Conservation (phyloP, 2,329 filamentous ascomycete genomes). For the Xylariales sp. region DNA sequence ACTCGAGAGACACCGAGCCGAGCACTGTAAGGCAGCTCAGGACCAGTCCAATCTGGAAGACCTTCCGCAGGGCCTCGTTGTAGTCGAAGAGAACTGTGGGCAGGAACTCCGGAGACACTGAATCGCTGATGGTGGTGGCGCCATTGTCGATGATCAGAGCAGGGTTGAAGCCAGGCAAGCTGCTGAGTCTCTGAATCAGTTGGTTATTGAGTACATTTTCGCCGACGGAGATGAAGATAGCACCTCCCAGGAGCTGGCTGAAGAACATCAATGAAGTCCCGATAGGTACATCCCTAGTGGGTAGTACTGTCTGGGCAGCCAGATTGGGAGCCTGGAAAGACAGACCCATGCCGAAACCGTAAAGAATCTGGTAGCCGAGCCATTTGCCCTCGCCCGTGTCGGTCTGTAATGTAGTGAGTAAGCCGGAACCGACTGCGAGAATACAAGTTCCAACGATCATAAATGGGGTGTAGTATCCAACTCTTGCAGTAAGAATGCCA, state of each 20-base stretch:
- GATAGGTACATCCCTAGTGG: conserved; percentile 33
- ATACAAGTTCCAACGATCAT: conserved; percentile 33
- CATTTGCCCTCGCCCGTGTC: conserved; percentile 24
- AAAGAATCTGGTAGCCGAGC: conserved; percentile 39
- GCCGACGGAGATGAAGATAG: conserved; percentile 40
- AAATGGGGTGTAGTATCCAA: conserved; percentile 42
- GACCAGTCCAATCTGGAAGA: conserved; percentile 57
- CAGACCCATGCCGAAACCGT: conserved; percentile 39
- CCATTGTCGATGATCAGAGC: conserved; percentile 22
- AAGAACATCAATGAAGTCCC: conserved; percentile 41
- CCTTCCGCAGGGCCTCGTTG: conserved; percentile 53
- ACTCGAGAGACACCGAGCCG: conserved; percentile 54
- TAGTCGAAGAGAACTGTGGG: conserved; percentile 41
- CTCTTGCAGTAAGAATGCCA: conserved; percentile 29
- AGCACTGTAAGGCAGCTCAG: conserved; percentile 49
- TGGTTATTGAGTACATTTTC: conserved; percentile 39
- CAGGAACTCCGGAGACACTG: conserved; percentile 17
- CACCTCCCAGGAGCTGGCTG: conserved; percentile 39
- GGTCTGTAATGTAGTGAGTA: conserved; percentile 35
- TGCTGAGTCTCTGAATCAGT: conserved; percentile 28
- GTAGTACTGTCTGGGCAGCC: conserved; percentile 41
- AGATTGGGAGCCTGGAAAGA: conserved; percentile 39
- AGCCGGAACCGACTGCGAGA: conserved; percentile 33
- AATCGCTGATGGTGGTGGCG: conserved; percentile 19
- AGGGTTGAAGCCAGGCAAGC: conserved; percentile 23